Base-by-base conservation (phyloP, 768 basidiomycete genomes). In the Leccinum aurantiacum region DNA sequence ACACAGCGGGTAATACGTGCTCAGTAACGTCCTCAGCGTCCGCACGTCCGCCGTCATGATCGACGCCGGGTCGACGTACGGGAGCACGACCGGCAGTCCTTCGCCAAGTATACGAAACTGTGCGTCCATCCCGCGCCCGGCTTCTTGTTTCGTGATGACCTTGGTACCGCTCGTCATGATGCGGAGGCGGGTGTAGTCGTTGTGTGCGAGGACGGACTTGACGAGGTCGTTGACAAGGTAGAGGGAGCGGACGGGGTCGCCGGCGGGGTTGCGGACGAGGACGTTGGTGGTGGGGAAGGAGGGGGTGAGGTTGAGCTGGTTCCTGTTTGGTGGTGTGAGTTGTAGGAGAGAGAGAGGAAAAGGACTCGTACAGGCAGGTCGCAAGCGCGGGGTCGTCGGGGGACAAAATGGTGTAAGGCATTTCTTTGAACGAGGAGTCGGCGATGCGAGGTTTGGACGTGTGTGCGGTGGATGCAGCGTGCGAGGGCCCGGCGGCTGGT, bases 131-230 rank as follows among this genome's bases (percentile, higher is more conserved):
- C 81, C 85, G 48, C 83, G 83, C 2, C 82, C 85, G 2, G 84
- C 84, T 60, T 96, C 95, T 72, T 98, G 95, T 69, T 93, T 91
- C 6, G 86, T 84, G 74, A 98, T 90, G 13, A 94, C 87, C 73
- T 97, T 96, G 44, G 95, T 94, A 19, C 97, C 97, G n/a, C 91
- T 90, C 14, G 91, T 87, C 67, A 95, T 88, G 55, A 99, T 84
- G 2, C 97, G 87, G 57, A 98, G 81, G 27, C 88, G 86, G 29
- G 84, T 82, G 71, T 89, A 95, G 70, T 93, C 87, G 71, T 98
- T 99, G 69, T 87, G 77, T 55, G 79, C 68, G 58, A 98, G 82
- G 61, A 98, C 79, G n/a, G 79, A 75, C 74, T 91, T 93, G 70
- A 96, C 89, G 65, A 91, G 77, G 65, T 87, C 84, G 69, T 95